Conservation (phyloP, 164 flowering plant genomes). For the Magnolia kwangsiensis region DNA sequence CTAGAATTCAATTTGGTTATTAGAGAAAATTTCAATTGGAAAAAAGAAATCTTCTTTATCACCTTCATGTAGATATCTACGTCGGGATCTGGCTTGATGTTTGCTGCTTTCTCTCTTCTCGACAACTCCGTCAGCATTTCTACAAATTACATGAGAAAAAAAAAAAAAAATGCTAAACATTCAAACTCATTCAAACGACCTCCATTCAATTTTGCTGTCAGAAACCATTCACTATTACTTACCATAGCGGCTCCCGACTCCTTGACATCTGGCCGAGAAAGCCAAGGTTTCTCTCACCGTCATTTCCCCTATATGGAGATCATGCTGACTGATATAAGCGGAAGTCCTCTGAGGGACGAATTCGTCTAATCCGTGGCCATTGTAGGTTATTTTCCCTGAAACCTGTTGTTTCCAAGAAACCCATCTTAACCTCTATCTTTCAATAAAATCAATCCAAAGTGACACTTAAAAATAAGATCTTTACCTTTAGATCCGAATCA, state of each 20-base stretch:
- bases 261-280: slow-evolving; percentile 64
- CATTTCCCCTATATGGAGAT: slow-evolving; percentile 59
- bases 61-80: slow-evolving; percentile 37
- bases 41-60: not conserved
- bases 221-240: slow-evolving; percentile 5
- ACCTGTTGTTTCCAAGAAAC: slow-evolving; percentile 20
- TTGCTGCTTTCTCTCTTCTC: slow-evolving; percentile 28
- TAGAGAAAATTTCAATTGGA: not conserved
- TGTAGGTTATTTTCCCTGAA: slow-evolving; percentile 56
- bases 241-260: slow-evolving; percentile 57
- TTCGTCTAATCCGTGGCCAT: slow-evolving; percentile 63
- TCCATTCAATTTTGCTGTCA: not conserved
- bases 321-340: slow-evolving; percentile 64
- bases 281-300: slow-evolving; percentile 61
- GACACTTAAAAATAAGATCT: not conserved
- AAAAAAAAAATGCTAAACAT: not conserved
- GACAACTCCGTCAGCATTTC: slow-evolving; percentile 29
- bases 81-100: slow-evolving; percentile 31
- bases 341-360: slow-evolving; percentile 67
- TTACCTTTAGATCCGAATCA: slow-evolving; percentile 39
- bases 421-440: no score
- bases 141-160: slow-evolving; percentile 4
- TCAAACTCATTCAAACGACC: not conserved
- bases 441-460: not conserved
- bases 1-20: not conserved